These are phyloP conservation scores for Colletotrichum sp. DNA, from an alignment of 2,329 filamentous ascomycete genomes.

Conservation along the genomic window DNA sequence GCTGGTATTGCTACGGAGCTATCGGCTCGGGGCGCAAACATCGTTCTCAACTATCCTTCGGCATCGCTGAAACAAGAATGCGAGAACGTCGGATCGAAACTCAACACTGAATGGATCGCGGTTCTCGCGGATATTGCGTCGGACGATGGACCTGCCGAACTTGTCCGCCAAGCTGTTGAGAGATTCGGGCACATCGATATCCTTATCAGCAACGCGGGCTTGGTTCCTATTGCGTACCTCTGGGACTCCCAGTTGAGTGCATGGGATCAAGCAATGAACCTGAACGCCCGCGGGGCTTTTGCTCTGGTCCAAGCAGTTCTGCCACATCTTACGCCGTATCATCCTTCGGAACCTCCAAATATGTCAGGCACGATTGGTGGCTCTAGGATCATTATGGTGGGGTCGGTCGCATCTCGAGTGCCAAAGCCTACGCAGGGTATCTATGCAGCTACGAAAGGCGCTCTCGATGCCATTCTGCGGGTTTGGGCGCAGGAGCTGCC, in stretches of 20 bases:
- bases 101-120: constrained; percentile 28
- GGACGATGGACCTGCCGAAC: constrained; percentile 34
- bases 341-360: neutral
- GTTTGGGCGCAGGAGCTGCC: constrained; percentile 49
- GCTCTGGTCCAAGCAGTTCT: constrained; percentile 43
- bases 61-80: neutral
- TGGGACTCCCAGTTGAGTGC: constrained; percentile 38
- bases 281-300: constrained; percentile 45
- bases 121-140: constrained; percentile 48
- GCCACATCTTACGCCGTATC: constrained; percentile 35
- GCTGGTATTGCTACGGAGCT: constrained; percentile 48
- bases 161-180: constrained; percentile 39
- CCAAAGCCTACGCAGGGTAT: constrained; percentile 44
- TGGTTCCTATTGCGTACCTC: constrained; percentile 38
- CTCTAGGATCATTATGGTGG: constrained; percentile 48
- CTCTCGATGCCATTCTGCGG: constrained; percentile 51
- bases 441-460: constrained; percentile 53
- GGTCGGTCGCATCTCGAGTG: constrained; percentile 37
- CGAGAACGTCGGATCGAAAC: neutral
- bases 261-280: constrained; percentile 44
- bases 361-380: constrained; percentile 13
- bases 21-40: constrained; percentile 46
- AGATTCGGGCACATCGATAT: constrained; percentile 43
- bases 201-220: constrained; percentile 37
- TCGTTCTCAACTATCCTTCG: constrained; percentile 55